Conservation (phyloP, 345 rosid genomes). For the Ceriops zippeliana region DNA sequence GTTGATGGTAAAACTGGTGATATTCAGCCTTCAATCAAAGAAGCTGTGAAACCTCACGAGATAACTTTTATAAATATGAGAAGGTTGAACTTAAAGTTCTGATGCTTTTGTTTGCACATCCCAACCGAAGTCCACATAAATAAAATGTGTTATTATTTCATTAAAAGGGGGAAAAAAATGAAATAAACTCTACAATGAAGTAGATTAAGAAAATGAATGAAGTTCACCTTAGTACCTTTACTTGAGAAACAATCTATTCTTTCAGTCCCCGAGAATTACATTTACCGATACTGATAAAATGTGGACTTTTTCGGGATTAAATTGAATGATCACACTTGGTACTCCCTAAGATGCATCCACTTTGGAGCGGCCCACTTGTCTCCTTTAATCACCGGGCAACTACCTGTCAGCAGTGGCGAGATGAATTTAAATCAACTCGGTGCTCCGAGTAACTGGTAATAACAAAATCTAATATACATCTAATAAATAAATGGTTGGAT, state of each 20-base stretch:
- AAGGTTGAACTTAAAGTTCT: too few species aligned
- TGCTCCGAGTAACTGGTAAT: neutral
- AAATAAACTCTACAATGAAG: too few species aligned
- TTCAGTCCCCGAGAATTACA: too few species aligned
- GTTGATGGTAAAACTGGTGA: too few species aligned
- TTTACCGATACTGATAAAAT: neutral
- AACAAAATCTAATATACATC: neutral
- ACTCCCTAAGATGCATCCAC: conserved; percentile 84
- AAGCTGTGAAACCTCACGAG: neutral
- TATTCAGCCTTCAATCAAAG: neutral
- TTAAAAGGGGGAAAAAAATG: too few species aligned
- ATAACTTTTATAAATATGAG: too few species aligned
- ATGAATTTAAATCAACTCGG: neutral
- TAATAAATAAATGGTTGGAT: neutral
- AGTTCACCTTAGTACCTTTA: too few species aligned
- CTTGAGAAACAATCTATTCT: too few species aligned
- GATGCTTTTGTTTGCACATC: too few species aligned
- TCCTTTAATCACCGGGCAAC: conserved; percentile 86
- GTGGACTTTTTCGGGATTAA: neutral
- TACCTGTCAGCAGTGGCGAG: conserved; percentile 38
- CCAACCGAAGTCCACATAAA: too few species aligned
- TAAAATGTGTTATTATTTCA: too few species aligned
- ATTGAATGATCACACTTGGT: conserved; percentile 29
- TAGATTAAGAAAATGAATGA: too few species aligned
- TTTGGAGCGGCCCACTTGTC: conserved; percentile 95